Evolutionary conservation across 495 filamentous ascomycete species (phyloP).

Genomic region (Talaromyces wortmannii): DNA sequence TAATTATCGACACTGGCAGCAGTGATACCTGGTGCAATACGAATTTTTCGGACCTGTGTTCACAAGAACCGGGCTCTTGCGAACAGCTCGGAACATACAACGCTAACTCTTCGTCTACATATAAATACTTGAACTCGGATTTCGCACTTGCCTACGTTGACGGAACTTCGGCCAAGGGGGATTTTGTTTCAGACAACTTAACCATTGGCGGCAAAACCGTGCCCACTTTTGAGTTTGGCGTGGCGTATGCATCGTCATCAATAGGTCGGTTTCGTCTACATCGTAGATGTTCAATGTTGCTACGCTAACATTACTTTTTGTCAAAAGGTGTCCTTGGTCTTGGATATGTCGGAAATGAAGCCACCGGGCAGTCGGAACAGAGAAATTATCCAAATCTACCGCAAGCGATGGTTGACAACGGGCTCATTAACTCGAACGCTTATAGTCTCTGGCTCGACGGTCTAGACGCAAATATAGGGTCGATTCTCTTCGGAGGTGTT

Average conservation of each 20-base stretch:
- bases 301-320: neutral
- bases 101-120: constrained; percentile 62
- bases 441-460: constrained; percentile 46
- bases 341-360: constrained; percentile 68
- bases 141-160: constrained; percentile 82
- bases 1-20: constrained; percentile 66
- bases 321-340: constrained; percentile 53
- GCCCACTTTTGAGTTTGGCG: constrained; percentile 60
- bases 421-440: constrained; percentile 60
- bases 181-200: constrained; percentile 71
- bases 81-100: constrained; percentile 39
- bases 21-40: constrained; percentile 59
- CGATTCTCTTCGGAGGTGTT: constrained; percentile 76
- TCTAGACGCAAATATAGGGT: constrained; percentile 51
- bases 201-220: constrained; percentile 49
- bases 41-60: neutral
- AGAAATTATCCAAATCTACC: constrained; percentile 61
- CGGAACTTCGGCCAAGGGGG: constrained; percentile 62
- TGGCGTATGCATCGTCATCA: constrained; percentile 46
- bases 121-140: constrained; percentile 56
- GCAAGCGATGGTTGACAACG: constrained; percentile 52
- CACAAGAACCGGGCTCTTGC: neutral
- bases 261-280: neutral
- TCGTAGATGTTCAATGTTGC: neutral
- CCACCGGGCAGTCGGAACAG: constrained; percentile 38